These are phyloP conservation scores for Brachypodium distachyon DNA, from an alignment of 202 grass and related monocot genomes.

Conservation along the genomic window DNA sequence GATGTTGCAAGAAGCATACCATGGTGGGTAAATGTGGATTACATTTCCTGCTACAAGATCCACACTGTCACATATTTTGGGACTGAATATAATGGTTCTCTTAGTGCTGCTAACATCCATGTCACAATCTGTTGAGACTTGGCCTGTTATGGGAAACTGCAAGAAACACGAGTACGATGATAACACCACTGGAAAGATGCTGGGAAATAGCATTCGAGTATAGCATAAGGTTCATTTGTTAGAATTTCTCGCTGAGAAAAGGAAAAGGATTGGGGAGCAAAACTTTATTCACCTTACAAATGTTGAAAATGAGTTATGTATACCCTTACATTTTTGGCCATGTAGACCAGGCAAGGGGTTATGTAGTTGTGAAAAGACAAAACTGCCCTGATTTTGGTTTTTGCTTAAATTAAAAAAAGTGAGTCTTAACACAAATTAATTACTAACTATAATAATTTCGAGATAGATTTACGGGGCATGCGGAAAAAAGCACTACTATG, in stretches of 20 bases:
- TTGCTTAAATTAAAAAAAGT: too few relatives aligned
- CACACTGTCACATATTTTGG: conserved; percentile 62
- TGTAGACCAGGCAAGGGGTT: too few relatives aligned
- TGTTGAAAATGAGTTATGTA: too few relatives aligned
- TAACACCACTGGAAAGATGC: conserved; percentile 6
- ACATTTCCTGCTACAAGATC: conserved; percentile 58
- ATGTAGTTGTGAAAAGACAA: too few relatives aligned
- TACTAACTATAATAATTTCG: too few relatives aligned
- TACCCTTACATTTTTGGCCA: too few relatives aligned
- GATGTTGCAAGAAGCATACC: conserved; percentile 34
- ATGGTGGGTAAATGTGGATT: conserved; percentile 60
- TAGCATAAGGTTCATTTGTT: neutral
- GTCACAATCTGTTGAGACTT: conserved; percentile 12
- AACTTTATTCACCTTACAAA: too few relatives aligned
- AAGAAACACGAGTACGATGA: conserved; percentile 24
- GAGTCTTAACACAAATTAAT: too few relatives aligned
- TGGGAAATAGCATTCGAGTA: neutral
- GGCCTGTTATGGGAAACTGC: conserved; percentile 18
- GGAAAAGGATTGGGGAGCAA: neutral
- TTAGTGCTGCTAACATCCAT: conserved; percentile 25
- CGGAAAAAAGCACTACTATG: too few relatives aligned
- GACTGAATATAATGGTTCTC: conserved; percentile 62
- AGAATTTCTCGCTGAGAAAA: neutral
- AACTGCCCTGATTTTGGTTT: too few relatives aligned
- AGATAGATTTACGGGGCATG: too few relatives aligned